Percentiles rank a stretch among this genome's conserved stretches.
Conservation (phyloP, 2,329 filamentous ascomycete species). For the Dothiorella sarmentorum region DNA sequence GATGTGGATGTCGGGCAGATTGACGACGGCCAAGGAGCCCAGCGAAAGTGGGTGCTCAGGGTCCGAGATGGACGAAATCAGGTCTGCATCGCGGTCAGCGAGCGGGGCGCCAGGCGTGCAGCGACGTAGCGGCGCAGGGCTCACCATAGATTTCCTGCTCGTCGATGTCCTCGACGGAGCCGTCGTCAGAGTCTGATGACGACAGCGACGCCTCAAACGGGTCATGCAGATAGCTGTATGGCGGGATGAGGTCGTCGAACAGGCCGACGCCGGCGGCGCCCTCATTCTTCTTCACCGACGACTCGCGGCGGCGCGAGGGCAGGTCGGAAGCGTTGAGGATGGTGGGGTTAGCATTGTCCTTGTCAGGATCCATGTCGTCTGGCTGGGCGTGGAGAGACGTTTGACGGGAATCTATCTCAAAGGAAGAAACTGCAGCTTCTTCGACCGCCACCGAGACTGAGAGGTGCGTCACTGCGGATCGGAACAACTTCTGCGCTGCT, state of each 20-base stretch:
- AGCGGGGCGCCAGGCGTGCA: not conserved
- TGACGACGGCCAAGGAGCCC: slow-evolving; percentile 90
- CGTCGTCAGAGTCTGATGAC: slow-evolving; percentile 50
- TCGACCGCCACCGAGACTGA: too few relatives aligned
- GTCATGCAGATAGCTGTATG: slow-evolving; percentile 49
- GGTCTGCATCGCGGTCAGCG: slow-evolving; percentile 54
- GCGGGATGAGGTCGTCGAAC: slow-evolving; percentile 52
- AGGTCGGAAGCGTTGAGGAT: slow-evolving; percentile 86
- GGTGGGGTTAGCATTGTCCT: slow-evolving; percentile 83
- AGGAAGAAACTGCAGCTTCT: slow-evolving; percentile 2
- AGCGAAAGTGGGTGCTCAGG: slow-evolving; percentile 94
- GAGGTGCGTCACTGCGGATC: slow-evolving; percentile 12
- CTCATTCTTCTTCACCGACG: slow-evolving; percentile 40
- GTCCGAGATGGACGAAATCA: slow-evolving; percentile 92
- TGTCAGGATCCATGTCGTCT: slow-evolving; percentile 42
- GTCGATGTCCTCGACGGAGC: slow-evolving; percentile 78
- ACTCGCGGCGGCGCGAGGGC: slow-evolving; percentile 65
- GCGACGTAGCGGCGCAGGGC: slow-evolving; percentile 15
- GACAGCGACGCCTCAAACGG: slow-evolving; percentile 42
- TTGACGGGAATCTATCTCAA: not conserved
- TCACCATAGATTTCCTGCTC: slow-evolving; percentile 94
- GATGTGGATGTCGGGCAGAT: slow-evolving; percentile 89
- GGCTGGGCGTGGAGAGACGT: slow-evolving; percentile 5
- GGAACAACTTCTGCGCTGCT: not conserved
- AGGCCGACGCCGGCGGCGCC: slow-evolving; percentile 49